phyloP scores from a whole-genome alignment of 2,329 filamentous ascomycete genomes.

The Aureobasidium sp. region DNA sequence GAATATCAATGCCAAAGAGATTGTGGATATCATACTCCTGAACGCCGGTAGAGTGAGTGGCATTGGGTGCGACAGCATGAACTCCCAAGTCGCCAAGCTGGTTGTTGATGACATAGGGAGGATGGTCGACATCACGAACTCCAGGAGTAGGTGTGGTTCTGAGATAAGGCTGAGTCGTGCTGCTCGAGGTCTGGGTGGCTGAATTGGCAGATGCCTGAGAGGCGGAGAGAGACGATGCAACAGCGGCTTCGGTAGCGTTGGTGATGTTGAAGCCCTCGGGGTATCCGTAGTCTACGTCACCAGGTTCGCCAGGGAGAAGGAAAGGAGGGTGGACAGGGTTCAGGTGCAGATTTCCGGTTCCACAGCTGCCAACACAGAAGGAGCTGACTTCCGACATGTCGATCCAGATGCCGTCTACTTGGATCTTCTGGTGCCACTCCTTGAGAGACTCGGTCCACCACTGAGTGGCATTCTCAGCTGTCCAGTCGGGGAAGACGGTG shows the following conservation, averaged over 20 bases:
- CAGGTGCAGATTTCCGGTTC: conserved; percentile 54
- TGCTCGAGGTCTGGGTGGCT: conserved; percentile 22
- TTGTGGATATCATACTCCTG: conserved; percentile 81
- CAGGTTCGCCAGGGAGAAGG: conserved; percentile 56
- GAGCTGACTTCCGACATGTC: conserved; percentile 57
- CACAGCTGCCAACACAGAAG: conserved; percentile 66
- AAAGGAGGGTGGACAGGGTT: conserved; percentile 66
- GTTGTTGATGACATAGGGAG: conserved; percentile 71
- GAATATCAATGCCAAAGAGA: conserved; percentile 56
- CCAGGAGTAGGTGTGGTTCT: conserved; percentile 56
- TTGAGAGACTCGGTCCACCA: conserved; percentile 53
- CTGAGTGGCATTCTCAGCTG: conserved; percentile 51
- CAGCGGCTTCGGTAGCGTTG: conserved; percentile 59
- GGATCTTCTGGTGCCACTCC: conserved; percentile 46
- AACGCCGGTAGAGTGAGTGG: conserved; percentile 63
- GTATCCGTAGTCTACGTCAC: conserved; percentile 53
- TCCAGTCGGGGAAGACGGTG: conserved; percentile 55
- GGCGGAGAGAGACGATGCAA: conserved; percentile 47
- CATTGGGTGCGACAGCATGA: conserved; percentile 68
- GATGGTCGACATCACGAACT: conserved; percentile 60
- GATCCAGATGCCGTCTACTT: conserved; percentile 51
- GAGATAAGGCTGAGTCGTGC: conserved; percentile 39
- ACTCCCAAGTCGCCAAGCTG: conserved; percentile 64
- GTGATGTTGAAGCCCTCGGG: conserved; percentile 64
- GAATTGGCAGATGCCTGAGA: conserved; percentile 26